Evolutionary conservation across 441 rosid species (phyloP), one percentile per base, ranked within the genome.

Genomic region (Eutrema salsugineum): DNA sequence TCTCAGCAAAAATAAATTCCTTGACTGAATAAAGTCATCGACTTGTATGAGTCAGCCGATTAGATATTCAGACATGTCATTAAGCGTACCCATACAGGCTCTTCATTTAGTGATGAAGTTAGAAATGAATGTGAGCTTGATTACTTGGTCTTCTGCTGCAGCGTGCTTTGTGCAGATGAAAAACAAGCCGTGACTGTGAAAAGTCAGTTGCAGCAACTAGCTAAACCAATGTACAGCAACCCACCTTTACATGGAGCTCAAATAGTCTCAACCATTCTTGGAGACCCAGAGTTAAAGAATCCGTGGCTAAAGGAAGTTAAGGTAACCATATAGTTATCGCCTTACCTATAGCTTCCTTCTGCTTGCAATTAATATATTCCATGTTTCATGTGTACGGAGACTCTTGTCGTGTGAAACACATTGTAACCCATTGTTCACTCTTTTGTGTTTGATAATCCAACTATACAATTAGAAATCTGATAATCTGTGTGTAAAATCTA

Each of bases 221-320:
- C 95, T 46, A 87, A 97, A 74, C 97, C 97, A 61, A 91, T 91
- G 99, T 94, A 94, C 84, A 94, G 99, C 77, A 94, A 94, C 77
- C 99, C 97, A 30, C 99, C 99, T 65, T 78, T 88, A 67, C 96
- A 90, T 73, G 99, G 99, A 73, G 95, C 97, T 33, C 86, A 88
- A 17, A 56, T 90, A 4, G 99, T 94, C 61, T 84, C 97, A 28
- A 88, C 85, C 57, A 85, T 94, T 63, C 96, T 94, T 49, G 89
- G 89, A 54, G 86, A 88, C 78, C 83, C 93, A 11, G 88, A 84
- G 55, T 81, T 94, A 80, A 94, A 94, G 83, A 79, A 86, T 39
- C 76, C 88, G 49, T 94, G 97, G 99, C 91, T 91, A 17, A 84
- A 86, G 82, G 97, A 91, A 83, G 99, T 94, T 44, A 85, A 94